phyloP scores from a whole-genome alignment of 352 stramenopile species.

The Phytophthora pseudosyringae region DNA sequence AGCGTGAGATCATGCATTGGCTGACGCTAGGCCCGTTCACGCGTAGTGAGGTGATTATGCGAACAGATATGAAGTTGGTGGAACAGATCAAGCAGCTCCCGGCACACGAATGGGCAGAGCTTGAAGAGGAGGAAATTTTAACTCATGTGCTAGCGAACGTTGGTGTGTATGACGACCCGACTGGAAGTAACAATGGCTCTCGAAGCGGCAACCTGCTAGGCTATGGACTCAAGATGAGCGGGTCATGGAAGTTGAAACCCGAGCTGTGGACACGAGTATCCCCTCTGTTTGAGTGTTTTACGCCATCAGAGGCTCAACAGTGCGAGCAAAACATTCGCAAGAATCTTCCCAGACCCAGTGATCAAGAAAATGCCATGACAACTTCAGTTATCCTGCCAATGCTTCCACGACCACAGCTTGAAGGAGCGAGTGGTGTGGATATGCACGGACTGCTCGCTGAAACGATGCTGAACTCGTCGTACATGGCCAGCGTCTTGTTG shows the following conservation, averaged over 20 bases:
- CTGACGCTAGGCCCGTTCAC: constrained; percentile 71
- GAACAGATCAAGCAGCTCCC: constrained; percentile 74
- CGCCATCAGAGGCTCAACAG: constrained; percentile 69
- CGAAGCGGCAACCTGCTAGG: constrained; percentile 41
- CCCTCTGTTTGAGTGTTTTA: constrained; percentile 80
- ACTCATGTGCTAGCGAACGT: constrained; percentile 68
- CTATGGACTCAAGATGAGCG: constrained; percentile 77
- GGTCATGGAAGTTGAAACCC: constrained; percentile 65
- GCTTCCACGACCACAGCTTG: constrained; percentile 29
- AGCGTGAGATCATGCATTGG: constrained; percentile 84
- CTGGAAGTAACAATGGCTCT: constrained; percentile 23
- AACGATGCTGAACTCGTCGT: constrained; percentile 59
- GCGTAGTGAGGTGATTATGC: constrained; percentile 68
- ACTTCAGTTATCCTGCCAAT: constrained; percentile 38
- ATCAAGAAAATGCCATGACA: constrained; percentile 3
- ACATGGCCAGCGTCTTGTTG: constrained; percentile 49
- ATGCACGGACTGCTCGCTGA: constrained; percentile 46
- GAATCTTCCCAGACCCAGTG: constrained; percentile 26
- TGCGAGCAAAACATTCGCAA: constrained; percentile 80
- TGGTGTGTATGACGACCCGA: constrained; percentile 64
- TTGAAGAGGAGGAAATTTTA: constrained; percentile 85
- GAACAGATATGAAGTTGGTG: constrained; percentile 75
- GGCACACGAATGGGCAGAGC: constrained; percentile 53
- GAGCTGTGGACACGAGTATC: constrained; percentile 65
- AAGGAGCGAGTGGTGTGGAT: constrained; percentile 22